Percentiles rank a stretch among this genome's conserved stretches.
Conservation (phyloP, 2,329 filamentous ascomycete species). For the Fusarium algeriense region DNA sequence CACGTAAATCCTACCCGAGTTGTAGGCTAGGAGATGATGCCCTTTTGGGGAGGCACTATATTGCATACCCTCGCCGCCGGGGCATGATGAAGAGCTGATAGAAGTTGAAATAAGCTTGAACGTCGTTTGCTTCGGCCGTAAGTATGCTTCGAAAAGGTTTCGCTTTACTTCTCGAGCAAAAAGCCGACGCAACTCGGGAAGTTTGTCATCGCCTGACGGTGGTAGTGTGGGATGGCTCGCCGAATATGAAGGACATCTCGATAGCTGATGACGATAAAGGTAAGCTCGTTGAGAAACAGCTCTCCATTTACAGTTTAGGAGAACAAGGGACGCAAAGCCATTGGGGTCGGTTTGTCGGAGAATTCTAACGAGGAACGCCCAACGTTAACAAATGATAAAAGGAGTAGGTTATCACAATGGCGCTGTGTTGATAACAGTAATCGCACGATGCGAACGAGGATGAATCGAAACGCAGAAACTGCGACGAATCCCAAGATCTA, state of each 20-base stretch:
- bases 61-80: constrained; percentile 86
- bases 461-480: not conserved
- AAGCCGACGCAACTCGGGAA: constrained; percentile 71
- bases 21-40: constrained; percentile 81
- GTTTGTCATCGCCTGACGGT: constrained; percentile 59
- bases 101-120: constrained; percentile 87
- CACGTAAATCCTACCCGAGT: constrained; percentile 86
- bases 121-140: constrained; percentile 76
- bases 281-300: constrained; percentile 72
- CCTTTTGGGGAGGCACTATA: constrained; percentile 84
- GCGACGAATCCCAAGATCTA: constrained; percentile 17
- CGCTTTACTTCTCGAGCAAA: constrained; percentile 80
- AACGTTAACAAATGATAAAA: constrained; percentile 34
- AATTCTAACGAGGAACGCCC: constrained; percentile 61
- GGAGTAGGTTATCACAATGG: not conserved
- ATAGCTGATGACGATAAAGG: constrained; percentile 73
- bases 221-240: constrained; percentile 61
- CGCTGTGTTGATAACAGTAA: not conserved
- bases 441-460: not conserved
- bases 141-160: constrained; percentile 81
- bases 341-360: constrained; percentile 70
- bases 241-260: constrained; percentile 70
- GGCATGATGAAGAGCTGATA: constrained; percentile 85
- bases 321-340: constrained; percentile 74
- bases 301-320: constrained; percentile 76